Evolutionary conservation across 805 yeast genomes (phyloP).

Genomic region (Blastobotrys americana): DNA sequence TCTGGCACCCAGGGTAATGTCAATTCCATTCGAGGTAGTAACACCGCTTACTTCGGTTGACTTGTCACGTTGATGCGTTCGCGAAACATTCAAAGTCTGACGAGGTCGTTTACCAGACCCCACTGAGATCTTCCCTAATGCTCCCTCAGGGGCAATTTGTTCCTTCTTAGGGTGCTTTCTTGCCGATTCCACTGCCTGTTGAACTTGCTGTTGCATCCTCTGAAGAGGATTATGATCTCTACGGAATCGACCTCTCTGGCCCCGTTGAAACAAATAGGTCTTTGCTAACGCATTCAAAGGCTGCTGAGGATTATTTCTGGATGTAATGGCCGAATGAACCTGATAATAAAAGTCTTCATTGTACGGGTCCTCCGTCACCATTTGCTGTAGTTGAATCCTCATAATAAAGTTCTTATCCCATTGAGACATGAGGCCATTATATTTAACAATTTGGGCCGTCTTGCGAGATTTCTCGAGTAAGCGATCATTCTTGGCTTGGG

Average conservation of each 20-base stretch:
- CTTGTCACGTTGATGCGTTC: neutral
- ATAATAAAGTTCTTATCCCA: constrained; percentile 95
- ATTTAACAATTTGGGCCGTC: constrained; percentile 48
- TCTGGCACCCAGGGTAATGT: constrained; percentile 3
- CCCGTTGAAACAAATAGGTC: constrained; percentile 84
- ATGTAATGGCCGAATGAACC: constrained; percentile 71
- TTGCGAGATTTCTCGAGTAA: constrained; percentile 16
- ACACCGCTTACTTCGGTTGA: neutral
- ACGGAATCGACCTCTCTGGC: constrained; percentile 55
- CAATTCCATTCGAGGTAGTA: neutral
- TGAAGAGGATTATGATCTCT: constrained; percentile 71
- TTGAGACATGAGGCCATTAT: constrained; percentile 93
- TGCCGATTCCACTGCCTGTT: constrained; percentile 91
- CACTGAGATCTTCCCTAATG: constrained; percentile 77
- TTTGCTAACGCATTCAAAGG: constrained; percentile 80
- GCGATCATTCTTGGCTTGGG: constrained; percentile 16
- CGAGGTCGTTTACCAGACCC: constrained; percentile 82
- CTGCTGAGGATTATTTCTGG: constrained; percentile 45
- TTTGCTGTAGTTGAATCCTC: constrained; percentile 87
- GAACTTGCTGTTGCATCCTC: constrained; percentile 97
- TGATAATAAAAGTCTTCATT: constrained; percentile 95
- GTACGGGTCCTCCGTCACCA: constrained; percentile 94
- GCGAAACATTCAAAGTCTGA: constrained; percentile 56
- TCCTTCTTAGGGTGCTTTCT: constrained; percentile 68
- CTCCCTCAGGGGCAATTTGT: constrained; percentile 69